A percentile compares a stretch with the other conserved stretches of the same genome.
phyloP scores from a whole-genome alignment of 352 stramenopile genomes.

The Aphanomyces invadans region DNA sequence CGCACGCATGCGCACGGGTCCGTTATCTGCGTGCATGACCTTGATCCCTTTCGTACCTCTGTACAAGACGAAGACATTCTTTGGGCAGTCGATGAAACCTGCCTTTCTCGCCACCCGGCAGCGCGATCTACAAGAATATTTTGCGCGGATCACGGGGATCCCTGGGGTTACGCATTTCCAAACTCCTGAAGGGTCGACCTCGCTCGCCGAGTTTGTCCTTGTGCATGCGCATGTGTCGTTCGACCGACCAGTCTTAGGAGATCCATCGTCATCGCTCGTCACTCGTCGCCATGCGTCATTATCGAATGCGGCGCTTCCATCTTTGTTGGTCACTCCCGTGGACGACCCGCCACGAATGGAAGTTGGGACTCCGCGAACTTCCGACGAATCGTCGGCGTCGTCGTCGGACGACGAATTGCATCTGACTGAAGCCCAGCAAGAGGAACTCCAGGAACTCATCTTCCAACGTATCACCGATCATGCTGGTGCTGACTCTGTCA shows the following conservation, averaged over 20 bases:
- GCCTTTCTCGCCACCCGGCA: slow-evolving; percentile 17
- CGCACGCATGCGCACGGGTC: slow-evolving; percentile 5
- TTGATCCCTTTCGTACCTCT: slow-evolving; percentile 17
- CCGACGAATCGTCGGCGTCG: slow-evolving; percentile 10
- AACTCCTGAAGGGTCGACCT: background rate
- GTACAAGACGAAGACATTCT: slow-evolving; percentile 24
- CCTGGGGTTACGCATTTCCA: slow-evolving; percentile 19
- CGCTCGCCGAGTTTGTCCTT: slow-evolving; percentile 13
- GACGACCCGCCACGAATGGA: background rate
- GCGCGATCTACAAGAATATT: slow-evolving; percentile 15
- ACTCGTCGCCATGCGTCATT: background rate
- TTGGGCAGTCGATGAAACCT: slow-evolving; percentile 17
- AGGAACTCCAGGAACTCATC: slow-evolving; percentile 21
- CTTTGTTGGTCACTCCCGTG: background rate
- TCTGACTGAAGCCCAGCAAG: slow-evolving; percentile 17
- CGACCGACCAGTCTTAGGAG: background rate
- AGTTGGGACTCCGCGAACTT: background rate
- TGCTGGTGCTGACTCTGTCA: background rate
- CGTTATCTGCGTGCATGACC: background rate
- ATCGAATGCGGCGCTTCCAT: background rate
- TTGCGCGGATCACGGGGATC: slow-evolving; percentile 10
- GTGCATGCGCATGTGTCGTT: slow-evolving; percentile 17
- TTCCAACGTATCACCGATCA: slow-evolving; percentile 16
- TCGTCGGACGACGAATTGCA: slow-evolving; percentile 10
- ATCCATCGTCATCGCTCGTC: background rate